Percentiles rank a stretch among this genome's conserved stretches.
These are phyloP conservation scores for Tricholoma furcatifolium DNA, from an alignment of 768 basidiomycete genomes.

Conservation along the genomic window DNA sequence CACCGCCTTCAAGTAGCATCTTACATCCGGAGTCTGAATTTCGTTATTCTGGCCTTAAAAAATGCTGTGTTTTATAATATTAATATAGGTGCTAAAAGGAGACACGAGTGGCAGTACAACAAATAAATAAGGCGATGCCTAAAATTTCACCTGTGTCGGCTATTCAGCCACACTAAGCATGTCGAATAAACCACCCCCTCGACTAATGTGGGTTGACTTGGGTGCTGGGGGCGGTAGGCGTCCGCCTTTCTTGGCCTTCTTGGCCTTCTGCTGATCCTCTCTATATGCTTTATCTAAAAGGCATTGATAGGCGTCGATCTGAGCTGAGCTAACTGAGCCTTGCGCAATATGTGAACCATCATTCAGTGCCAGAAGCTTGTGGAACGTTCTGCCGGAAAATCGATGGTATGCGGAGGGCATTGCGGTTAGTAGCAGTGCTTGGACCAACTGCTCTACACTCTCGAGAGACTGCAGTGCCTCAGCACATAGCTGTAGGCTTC, in stretches of 20 bases:
- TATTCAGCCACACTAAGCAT: too few relatives aligned
- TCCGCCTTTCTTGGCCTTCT: conserved; percentile 27
- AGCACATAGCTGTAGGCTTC: conserved; percentile 67
- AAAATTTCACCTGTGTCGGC: too few relatives aligned
- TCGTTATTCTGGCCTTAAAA: too few relatives aligned
- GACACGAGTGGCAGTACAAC: too few relatives aligned
- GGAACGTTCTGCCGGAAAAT: conserved; percentile 64
- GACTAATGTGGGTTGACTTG: too few relatives aligned
- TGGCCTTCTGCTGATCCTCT: conserved; percentile 45
- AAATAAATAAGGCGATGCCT: too few relatives aligned
- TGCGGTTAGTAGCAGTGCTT: conserved; percentile 59
- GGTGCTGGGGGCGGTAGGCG: too few relatives aligned
- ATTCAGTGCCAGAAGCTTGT: conserved; percentile 47
- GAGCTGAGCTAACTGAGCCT: conserved; percentile 24
- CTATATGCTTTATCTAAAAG: conserved; percentile 49
- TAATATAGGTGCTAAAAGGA: too few relatives aligned
- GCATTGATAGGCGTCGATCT: conserved; percentile 48
- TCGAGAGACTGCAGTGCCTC: conserved; percentile 62
- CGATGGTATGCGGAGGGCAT: conserved; percentile 43
- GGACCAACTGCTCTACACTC: conserved; percentile 56
- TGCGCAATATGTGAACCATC: conserved; percentile 15
- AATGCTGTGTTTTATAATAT: too few relatives aligned
- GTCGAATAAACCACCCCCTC: conserved; percentile 35
- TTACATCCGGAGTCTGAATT: too few relatives aligned
- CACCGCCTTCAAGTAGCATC: too few relatives aligned